A percentile compares a stretch with the other conserved stretches of the same genome.
Evolutionary conservation across 371 early-diverging fungal species (phyloP).

Genomic region (Quaeritorhiza haematococci): DNA sequence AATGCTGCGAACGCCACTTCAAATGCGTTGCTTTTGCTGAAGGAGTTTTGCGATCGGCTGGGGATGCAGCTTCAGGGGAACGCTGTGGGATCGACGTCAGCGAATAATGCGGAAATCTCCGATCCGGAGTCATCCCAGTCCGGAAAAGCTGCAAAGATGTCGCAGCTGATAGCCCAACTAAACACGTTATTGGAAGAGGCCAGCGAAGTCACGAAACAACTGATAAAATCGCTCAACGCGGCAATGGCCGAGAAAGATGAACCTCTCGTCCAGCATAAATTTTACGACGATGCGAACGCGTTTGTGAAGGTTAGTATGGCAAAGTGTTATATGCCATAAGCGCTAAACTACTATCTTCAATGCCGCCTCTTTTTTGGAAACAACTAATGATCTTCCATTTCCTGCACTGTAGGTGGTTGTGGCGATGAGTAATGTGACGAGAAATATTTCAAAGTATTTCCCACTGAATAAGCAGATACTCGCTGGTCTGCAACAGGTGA

Average conservation of each 20-base stretch:
- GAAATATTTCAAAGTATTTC: neutral
- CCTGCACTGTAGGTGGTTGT: neutral
- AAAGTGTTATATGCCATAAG: neutral
- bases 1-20: neutral
- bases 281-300: neutral
- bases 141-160: no score
- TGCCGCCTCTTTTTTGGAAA: neutral
- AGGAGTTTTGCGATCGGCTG: neutral
- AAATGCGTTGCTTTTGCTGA: neutral
- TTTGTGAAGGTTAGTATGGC: neutral
- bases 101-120: no score
- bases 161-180: no score
- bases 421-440: neutral
- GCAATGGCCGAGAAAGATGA: neutral
- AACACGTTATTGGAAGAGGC: neutral
- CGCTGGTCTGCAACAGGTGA: slow-evolving; percentile 2
- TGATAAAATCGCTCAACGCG: neutral
- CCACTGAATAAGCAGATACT: neutral
- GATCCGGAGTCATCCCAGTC: no score
- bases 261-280: neutral
- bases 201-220: neutral
- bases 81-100: no score
- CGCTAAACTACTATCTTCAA: neutral
- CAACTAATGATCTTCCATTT: no score
- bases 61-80: no score